These are phyloP conservation scores for Colletotrichum echinochloae DNA, from an alignment of 2,329 filamentous ascomycete genomes.

Conservation along the genomic window DNA sequence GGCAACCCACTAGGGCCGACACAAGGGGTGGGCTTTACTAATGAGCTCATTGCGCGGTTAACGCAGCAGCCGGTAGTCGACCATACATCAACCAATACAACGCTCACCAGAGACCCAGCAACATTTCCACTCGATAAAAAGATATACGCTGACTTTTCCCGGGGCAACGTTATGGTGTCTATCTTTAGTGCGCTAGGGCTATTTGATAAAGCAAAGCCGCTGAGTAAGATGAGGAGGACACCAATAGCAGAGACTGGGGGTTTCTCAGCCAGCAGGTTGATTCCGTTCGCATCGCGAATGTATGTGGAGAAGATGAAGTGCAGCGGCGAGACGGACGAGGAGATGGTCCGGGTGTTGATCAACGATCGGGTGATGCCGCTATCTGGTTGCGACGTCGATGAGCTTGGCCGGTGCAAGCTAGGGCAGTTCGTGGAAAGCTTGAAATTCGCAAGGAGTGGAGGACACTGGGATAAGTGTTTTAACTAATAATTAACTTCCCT, in stretches of 20 bases:
- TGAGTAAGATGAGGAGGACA: slow-evolving; percentile 64
- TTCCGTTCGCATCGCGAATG: slow-evolving; percentile 86
- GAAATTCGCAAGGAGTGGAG: slow-evolving; percentile 77
- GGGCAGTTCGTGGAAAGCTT: slow-evolving; percentile 79
- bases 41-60: slow-evolving; percentile 86
- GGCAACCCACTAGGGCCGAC: slow-evolving; percentile 85
- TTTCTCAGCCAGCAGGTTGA: slow-evolving; percentile 81
- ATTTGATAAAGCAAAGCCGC: slow-evolving; percentile 72
- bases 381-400: slow-evolving; percentile 76
- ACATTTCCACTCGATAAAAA: slow-evolving; percentile 79
- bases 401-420: slow-evolving; percentile 76
- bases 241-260: slow-evolving; percentile 67
- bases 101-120: slow-evolving; percentile 72
- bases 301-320: slow-evolving; percentile 92
- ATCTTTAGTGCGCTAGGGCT: slow-evolving; percentile 83
- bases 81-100: slow-evolving; percentile 80
- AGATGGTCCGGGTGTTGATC: slow-evolving; percentile 82
- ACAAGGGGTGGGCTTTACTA: slow-evolving; percentile 88
- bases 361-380: slow-evolving; percentile 86
- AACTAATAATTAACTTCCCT: too few species aligned
- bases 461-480: slow-evolving; percentile 78
- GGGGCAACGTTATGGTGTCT: slow-evolving; percentile 87
- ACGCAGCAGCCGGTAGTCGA: slow-evolving; percentile 77
- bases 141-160: slow-evolving; percentile 90
- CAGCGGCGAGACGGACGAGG: slow-evolving; percentile 55